Evolutionary conservation across 179 eudicot genomes (phyloP), one percentile per base, ranked within the genome.

Genomic region (Carnegiea gigantea): DNA sequence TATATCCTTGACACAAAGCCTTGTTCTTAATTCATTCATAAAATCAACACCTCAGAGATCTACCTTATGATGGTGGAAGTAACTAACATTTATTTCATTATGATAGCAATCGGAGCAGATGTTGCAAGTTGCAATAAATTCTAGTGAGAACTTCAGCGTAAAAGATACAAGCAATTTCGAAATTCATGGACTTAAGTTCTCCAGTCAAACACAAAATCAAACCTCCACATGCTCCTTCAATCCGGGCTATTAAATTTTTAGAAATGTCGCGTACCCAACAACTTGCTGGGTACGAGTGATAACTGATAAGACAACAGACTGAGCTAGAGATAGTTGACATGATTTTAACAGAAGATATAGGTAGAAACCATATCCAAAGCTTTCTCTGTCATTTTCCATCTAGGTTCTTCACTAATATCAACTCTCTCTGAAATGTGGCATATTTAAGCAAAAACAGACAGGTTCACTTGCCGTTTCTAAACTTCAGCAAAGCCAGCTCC

Each of bases 401-500:
- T 9, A 51, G 17, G 57, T 51, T 51, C n/a, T 60, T 65, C 77
- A 54, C n/a, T 48, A 43, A 28, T 38, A 44, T 53, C 80, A 75
- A 1, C 53, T 62, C 17, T 38, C 48, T 48, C 8, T 51, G 43
- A 28, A 60, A 60, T 18, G 30, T 24, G 59, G 14, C 8, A 59
- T 38, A 64, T 11, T 59, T 13, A 33, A 28, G 75, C 20, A 54
- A 18, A 9, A 77, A 44, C 46, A 68, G 11, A 33, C 0, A 54
- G 26, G 49, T 76, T 62, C 77, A 86, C 88, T 88, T 89, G 81
- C 98, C 98, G 80, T 93, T 84, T 88, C 46, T 87, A 46, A 94
- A 79, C 80, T 94, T 94, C 28, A 94, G 87, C 80, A 93, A 80
- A 57, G 95, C 97, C 77, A 94, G 86, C 70, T 94, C 97, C 92